Conservation (phyloP, 2,329 filamentous ascomycete species). For the Phyllosticta ampelicida region DNA sequence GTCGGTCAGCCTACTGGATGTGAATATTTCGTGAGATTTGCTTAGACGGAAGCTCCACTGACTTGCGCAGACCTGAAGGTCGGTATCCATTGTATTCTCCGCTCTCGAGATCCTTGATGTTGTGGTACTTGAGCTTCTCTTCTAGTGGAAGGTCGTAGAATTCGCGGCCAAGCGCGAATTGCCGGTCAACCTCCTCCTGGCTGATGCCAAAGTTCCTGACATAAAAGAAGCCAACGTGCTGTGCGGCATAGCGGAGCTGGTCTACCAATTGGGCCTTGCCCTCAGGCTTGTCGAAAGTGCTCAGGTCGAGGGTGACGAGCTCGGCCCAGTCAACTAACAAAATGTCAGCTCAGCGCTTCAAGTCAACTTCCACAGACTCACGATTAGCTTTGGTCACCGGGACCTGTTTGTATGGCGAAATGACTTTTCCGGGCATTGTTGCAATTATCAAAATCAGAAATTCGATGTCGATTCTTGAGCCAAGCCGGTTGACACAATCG, state of each 20-base stretch:
- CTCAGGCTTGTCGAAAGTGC: constrained; percentile 42
- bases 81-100: constrained; percentile 50
- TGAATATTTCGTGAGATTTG: constrained; percentile 14
- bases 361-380: neutral
- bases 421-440: constrained; percentile 13
- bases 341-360: neutral
- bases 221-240: constrained; percentile 49
- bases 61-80: constrained; percentile 32
- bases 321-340: constrained; percentile 41
- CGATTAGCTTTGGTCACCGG: constrained; percentile 22
- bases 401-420: constrained; percentile 21
- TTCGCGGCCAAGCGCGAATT: constrained; percentile 50
- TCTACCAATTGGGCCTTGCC: constrained; percentile 45
- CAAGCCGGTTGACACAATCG: neutral
- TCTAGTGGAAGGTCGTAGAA: constrained; percentile 47
- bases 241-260: constrained; percentile 45
- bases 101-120: constrained; percentile 23
- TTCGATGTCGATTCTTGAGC: neutral
- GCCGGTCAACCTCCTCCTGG: constrained; percentile 49
- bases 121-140: constrained; percentile 48
- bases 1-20: constrained; percentile 14
- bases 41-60: constrained; percentile 11
- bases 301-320: constrained; percentile 47
- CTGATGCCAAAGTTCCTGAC: constrained; percentile 50
- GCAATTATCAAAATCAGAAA: neutral